A percentile compares a stretch with the other conserved stretches of the same genome.
These are phyloP conservation scores for Tricharina praecox DNA, from an alignment of 495 filamentous ascomycete species.

Conservation along the genomic window DNA sequence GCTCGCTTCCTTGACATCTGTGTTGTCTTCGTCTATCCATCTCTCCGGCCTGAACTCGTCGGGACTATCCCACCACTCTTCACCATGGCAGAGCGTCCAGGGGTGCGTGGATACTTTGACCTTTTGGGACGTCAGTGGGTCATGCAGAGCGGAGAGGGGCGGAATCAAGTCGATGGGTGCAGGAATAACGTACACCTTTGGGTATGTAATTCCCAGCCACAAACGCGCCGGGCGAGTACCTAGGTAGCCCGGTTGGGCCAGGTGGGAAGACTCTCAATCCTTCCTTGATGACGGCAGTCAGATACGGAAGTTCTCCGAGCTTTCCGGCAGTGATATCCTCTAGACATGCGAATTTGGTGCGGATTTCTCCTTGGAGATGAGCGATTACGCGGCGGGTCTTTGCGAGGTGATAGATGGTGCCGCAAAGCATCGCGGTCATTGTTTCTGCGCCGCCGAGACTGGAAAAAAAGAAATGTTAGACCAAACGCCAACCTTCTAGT, in stretches of 20 bases:
- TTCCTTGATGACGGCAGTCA: constrained; percentile 32
- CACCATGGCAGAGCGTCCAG: constrained; percentile 20
- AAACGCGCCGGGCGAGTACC: constrained; percentile 29
- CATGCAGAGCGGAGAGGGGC: constrained; percentile 1
- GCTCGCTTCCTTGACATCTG: constrained; percentile 27
- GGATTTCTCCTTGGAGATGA: constrained; percentile 36
- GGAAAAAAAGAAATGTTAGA: neutral
- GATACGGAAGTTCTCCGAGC: constrained; percentile 26
- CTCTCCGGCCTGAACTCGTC: constrained; percentile 37
- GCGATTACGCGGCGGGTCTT: constrained; percentile 9
- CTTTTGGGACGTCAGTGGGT: neutral
- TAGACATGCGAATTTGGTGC: constrained; percentile 32
- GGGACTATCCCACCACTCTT: constrained; percentile 32
- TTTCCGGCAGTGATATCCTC: constrained; percentile 35
- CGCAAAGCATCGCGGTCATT: constrained; percentile 35
- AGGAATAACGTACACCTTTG: constrained; percentile 26
- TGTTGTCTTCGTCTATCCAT: constrained; percentile 30
- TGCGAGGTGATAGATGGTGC: constrained; percentile 33
- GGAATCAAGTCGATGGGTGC: no score
- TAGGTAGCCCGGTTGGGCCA: constrained; percentile 28
- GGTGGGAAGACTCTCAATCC: constrained; percentile 32
- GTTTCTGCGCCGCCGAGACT: constrained; percentile 38
- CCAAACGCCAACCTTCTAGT: neutral
- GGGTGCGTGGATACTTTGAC: constrained; percentile 12
- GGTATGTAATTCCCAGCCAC: constrained; percentile 34